phyloP scores from a whole-genome alignment of 2,329 filamentous ascomycete genomes.

The Botrytis byssoidea region DNA sequence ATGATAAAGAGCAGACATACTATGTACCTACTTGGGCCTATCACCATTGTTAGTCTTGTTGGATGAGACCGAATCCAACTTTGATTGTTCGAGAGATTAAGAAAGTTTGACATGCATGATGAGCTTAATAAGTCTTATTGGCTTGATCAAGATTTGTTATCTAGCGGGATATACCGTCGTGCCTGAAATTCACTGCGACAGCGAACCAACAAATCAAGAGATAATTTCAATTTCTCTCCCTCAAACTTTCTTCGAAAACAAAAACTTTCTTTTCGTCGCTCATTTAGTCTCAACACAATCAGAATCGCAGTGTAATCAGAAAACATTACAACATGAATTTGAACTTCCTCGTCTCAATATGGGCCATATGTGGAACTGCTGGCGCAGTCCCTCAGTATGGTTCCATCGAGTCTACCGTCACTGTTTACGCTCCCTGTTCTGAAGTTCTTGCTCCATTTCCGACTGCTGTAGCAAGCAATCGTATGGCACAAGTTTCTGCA shows the following conservation, averaged over 20 bases:
- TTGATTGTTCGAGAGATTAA: not conserved
- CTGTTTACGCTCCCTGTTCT: not conserved
- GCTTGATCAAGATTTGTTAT: no score
- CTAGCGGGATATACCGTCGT: not conserved
- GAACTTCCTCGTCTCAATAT: not conserved
- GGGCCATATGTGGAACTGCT: not conserved
- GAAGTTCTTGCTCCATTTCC: not conserved
- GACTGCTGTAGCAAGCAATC: not conserved
- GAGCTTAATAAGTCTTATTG: not conserved
- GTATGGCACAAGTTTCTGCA: not conserved
- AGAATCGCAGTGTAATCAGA: not conserved
- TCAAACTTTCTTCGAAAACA: not conserved
- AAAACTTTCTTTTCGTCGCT: not conserved
- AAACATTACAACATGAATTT: not conserved
- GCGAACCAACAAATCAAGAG: not conserved
- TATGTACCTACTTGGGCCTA: not conserved
- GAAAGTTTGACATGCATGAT: not conserved
- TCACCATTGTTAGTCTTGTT: not conserved
- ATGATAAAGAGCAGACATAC: accelerated
- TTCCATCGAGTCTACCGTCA: not conserved
- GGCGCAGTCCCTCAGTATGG: not conserved
- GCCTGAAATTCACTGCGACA: not conserved
- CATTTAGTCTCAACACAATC: not conserved
- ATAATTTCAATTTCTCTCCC: no score
- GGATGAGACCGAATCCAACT: not conserved